Evolutionary conservation across 1,284 basidiomycete species (phyloP).

Genomic region (Omphalotus olearius): DNA sequence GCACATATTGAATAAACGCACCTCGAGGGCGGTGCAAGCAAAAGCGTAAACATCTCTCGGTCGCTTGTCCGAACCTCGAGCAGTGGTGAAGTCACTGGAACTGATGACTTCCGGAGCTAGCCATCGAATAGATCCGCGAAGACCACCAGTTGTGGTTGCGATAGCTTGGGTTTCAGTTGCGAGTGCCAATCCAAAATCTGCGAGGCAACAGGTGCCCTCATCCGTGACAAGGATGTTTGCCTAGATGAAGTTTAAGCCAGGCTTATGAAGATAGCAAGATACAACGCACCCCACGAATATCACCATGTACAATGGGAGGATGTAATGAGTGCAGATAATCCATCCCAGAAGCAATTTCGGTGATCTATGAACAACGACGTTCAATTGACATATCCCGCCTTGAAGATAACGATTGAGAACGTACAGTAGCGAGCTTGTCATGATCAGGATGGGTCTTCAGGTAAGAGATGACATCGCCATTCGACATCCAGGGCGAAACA

Average conservation of each 20-base stretch:
- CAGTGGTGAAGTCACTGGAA: neutral
- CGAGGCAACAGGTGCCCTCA: constrained; percentile 3
- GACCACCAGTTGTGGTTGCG: neutral
- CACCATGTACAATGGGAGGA: constrained; percentile 11
- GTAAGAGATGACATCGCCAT: constrained; percentile 7
- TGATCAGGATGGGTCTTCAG: constrained; percentile 1
- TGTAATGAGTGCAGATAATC: constrained; percentile 8
- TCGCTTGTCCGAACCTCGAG: neutral
- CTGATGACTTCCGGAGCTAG: constrained; percentile 9
- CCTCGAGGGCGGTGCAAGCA: constrained; percentile 13
- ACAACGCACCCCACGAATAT: constrained; percentile 9
- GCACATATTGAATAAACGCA: neutral
- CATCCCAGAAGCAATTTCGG: constrained; percentile 8
- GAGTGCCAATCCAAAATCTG: constrained; percentile 10
- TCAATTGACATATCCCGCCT: neutral
- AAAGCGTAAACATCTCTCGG: constrained; percentile 12
- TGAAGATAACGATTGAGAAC: neutral
- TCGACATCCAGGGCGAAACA: constrained; percentile 8
- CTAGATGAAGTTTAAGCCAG: neutral
- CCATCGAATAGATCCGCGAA: constrained; percentile 11
- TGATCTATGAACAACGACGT: neutral
- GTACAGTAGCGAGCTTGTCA: neutral
- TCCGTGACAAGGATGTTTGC: constrained; percentile 10
- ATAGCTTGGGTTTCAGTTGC: constrained; percentile 3
- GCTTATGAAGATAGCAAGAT: neutral